A percentile compares a stretch with the other conserved stretches of the same genome.
phyloP scores from a whole-genome alignment of 2,329 filamentous ascomycete species.

The Dichotomopilus funicola region DNA sequence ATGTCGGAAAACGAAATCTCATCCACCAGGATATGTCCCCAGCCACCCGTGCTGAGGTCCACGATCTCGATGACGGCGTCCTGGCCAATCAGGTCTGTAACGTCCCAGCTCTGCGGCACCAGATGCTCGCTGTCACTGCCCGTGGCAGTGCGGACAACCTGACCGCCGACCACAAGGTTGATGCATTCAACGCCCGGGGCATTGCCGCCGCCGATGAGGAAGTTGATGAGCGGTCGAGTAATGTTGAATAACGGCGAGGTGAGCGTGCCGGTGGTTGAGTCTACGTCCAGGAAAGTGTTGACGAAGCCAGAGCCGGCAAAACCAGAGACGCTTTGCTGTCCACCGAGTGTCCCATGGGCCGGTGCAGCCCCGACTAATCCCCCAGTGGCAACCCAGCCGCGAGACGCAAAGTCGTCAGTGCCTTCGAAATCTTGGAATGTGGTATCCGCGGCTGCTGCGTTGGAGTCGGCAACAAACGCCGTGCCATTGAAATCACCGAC shows the following conservation, averaged over 20 bases:
- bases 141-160: slow-evolving; percentile 6
- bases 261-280: slow-evolving; percentile 5
- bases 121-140: slow-evolving; percentile 4
- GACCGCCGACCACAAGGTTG: slow-evolving; percentile 1
- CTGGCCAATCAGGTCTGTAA: background rate
- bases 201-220: slow-evolving; percentile 4
- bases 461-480: background rate
- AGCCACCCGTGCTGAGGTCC: background rate
- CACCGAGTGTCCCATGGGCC: slow-evolving; percentile 1
- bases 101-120: slow-evolving; percentile 1
- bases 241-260: slow-evolving; percentile 2
- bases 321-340: slow-evolving; percentile 4
- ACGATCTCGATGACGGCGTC: background rate
- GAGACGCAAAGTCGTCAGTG: slow-evolving; percentile 1
- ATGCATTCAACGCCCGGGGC: slow-evolving; percentile 1
- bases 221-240: background rate
- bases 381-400: slow-evolving; percentile 5
- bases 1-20: slow-evolving; percentile 3
- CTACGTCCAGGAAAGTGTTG: slow-evolving; percentile 1
- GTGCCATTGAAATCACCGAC: slow-evolving; percentile 4
- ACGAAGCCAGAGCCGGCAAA: background rate
- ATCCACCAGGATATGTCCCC: slow-evolving; percentile 6
- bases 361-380: slow-evolving; percentile 2
- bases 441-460: background rate
- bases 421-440: slow-evolving; percentile 4